These are phyloP conservation scores for Irpex lacteus DNA, from an alignment of 1,284 basidiomycete genomes.

Conservation along the genomic window DNA sequence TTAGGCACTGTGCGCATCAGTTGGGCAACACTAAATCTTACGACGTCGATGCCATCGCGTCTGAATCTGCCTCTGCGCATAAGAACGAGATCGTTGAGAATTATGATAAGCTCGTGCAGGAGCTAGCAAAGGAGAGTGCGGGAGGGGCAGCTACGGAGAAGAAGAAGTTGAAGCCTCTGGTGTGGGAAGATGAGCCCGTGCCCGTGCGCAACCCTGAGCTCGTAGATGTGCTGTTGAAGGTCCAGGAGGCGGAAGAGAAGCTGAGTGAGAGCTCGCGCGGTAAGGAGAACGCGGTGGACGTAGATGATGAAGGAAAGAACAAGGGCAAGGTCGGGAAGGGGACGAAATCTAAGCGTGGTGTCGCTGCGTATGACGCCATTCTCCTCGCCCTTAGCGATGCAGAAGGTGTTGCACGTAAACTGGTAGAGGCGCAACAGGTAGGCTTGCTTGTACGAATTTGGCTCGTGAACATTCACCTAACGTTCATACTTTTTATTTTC, in stretches of 20 bases:
- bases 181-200: conserved; percentile 83
- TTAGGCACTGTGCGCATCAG: conserved; percentile 91
- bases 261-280: conserved; percentile 34
- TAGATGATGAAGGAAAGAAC: conserved; percentile 25
- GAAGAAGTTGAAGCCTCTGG: conserved; percentile 40
- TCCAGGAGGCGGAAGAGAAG: conserved; percentile 74
- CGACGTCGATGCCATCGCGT: conserved; percentile 81
- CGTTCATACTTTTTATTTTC: conserved; percentile 3
- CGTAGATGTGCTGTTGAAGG: conserved; percentile 82
- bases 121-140: conserved; percentile 46
- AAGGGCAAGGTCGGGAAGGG: conserved; percentile 39
- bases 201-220: conserved; percentile 91
- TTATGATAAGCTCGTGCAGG: conserved; percentile 56
- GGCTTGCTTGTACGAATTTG: conserved; percentile 14
- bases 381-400: conserved; percentile 84
- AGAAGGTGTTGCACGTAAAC: conserved; percentile 76
- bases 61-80: conserved; percentile 63
- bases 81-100: conserved; percentile 61
- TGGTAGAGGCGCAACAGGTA: conserved; percentile 80
- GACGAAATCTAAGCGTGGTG: conserved; percentile 61
- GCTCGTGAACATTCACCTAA: neutral
- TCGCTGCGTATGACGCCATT: conserved; percentile 83
- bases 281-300: conserved; percentile 23
- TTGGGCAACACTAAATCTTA: conserved; percentile 74
- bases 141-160: conserved; percentile 25